Percentiles rank a stretch among this genome's conserved stretches.
Conservation (phyloP, 805 yeast genomes). For the Helenozyma baotianmanensis region DNA sequence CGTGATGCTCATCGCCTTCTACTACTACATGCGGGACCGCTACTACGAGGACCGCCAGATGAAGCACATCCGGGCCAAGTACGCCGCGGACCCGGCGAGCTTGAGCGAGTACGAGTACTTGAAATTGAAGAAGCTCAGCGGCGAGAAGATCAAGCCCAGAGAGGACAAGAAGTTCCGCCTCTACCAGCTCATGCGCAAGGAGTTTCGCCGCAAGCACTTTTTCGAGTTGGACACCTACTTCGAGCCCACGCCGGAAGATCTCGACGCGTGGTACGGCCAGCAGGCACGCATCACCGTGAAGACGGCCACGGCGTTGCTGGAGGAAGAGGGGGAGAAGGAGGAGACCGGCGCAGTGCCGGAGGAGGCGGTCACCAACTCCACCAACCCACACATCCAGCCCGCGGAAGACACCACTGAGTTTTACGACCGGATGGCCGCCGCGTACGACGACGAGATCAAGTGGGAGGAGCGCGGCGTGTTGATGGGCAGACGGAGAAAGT, state of each 20-base stretch:
- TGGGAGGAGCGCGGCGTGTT: conserved; percentile 63
- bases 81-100: conserved; percentile 26
- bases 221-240: conserved; percentile 31
- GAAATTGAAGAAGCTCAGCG: conserved; percentile 54
- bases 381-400: conserved; percentile 48
- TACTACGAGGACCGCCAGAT: conserved; percentile 62
- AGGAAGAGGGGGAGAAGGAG: conserved; percentile 11
- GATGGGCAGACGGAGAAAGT: conserved; percentile 63
- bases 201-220: conserved; percentile 36
- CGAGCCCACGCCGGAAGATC: conserved; percentile 38
- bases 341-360: conserved; percentile 12
- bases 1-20: conserved; percentile 53
- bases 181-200: conserved; percentile 52
- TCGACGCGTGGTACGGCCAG: conserved; percentile 37
- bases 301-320: conserved; percentile 24
- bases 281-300: conserved; percentile 24
- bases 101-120: conserved; percentile 62
- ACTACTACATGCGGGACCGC: conserved; percentile 61
- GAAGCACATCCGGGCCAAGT: conserved; percentile 36
- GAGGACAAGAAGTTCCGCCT: conserved; percentile 57
- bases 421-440: conserved; percentile 72
- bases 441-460: conserved; percentile 76
- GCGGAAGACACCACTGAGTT: conserved; percentile 78
- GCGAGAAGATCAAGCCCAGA: conserved; percentile 57
- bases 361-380: conserved; percentile 30